Evolutionary conservation across 108 stramenopile species (phyloP).

Genomic region (Cyclotella sp.): DNA sequence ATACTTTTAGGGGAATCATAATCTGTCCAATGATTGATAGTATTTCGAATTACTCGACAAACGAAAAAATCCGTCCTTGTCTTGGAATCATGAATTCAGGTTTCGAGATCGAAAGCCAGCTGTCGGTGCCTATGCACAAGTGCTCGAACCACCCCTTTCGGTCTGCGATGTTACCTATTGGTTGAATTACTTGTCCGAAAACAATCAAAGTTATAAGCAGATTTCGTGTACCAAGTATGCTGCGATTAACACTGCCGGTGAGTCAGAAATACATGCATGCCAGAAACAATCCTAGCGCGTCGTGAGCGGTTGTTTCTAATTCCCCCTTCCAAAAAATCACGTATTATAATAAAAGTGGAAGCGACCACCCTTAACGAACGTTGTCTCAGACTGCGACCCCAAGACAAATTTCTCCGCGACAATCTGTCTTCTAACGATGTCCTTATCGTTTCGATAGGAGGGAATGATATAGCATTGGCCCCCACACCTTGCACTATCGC

Average conservation of each 20-base stretch:
- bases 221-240: slow-evolving; percentile 28
- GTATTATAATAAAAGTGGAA: slow-evolving; percentile 58
- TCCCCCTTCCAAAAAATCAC: background rate
- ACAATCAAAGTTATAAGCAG: background rate
- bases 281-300: too few species aligned
- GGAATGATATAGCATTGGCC: slow-evolving; percentile 87
- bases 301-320: background rate
- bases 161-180: slow-evolving; percentile 84
- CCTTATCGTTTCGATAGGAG: slow-evolving; percentile 82
- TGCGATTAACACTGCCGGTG: slow-evolving; percentile 75
- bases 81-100: slow-evolving; percentile 22
- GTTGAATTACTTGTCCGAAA: slow-evolving; percentile 61
- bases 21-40: too few species aligned
- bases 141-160: slow-evolving; percentile 66
- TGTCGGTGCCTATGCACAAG: slow-evolving; percentile 59
- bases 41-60: too few species aligned
- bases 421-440: slow-evolving; percentile 73
- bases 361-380: slow-evolving; percentile 81
- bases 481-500: slow-evolving; percentile 81
- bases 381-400: slow-evolving; percentile 55
- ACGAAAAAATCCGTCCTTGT: background rate
- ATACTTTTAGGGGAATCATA: too few species aligned
- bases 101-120: slow-evolving; percentile 52
- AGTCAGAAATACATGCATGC: too few species aligned
- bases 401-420: slow-evolving; percentile 84